These are phyloP conservation scores for Chaetoceros tenuissimus DNA, from an alignment of 108 stramenopile genomes.

Conservation along the genomic window DNA sequence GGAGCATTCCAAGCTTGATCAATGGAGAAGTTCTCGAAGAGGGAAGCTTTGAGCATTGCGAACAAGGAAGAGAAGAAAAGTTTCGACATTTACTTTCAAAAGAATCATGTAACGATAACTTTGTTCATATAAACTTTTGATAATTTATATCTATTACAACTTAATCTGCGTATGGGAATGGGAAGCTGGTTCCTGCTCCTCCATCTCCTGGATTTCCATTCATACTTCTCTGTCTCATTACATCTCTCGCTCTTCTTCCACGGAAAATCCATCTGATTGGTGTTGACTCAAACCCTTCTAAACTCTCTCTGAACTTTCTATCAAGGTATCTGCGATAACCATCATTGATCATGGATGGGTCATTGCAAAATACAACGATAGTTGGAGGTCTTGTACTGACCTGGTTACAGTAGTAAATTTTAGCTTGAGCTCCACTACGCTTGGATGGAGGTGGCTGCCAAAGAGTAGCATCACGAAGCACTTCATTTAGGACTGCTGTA, in stretches of 20 bases:
- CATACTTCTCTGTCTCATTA: conserved; percentile 54
- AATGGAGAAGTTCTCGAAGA: no score
- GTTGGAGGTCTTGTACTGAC: conserved; percentile 89
- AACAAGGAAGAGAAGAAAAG: no score
- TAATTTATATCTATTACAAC: no score
- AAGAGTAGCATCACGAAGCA: conserved; percentile 88
- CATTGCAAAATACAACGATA: conserved; percentile 91
- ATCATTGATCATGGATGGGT: conserved; percentile 87
- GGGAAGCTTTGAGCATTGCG: no score
- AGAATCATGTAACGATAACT: no score
- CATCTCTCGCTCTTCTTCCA: conserved; percentile 81
- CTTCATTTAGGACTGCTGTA: conserved; percentile 94
- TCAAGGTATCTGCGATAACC: conserved; percentile 93
- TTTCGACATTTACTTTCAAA: no score
- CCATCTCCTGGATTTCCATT: conserved; percentile 79
- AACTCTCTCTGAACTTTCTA: conserved; percentile 90
- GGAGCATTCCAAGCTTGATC: no score
- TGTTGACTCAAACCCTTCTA: conserved; percentile 89
- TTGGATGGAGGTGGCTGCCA: conserved; percentile 94
- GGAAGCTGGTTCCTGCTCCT: conserved; percentile 69
- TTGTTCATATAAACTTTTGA: no score
- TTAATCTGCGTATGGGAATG: conserved; percentile 77
- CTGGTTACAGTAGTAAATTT: conserved; percentile 95
- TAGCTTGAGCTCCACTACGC: conserved; percentile 80
- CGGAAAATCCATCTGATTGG: conserved; percentile 95